Percentiles rank a stretch among this genome's conserved stretches.
These are phyloP conservation scores for Candida andamanensis DNA, from an alignment of 805 yeast genomes.

Conservation along the genomic window DNA sequence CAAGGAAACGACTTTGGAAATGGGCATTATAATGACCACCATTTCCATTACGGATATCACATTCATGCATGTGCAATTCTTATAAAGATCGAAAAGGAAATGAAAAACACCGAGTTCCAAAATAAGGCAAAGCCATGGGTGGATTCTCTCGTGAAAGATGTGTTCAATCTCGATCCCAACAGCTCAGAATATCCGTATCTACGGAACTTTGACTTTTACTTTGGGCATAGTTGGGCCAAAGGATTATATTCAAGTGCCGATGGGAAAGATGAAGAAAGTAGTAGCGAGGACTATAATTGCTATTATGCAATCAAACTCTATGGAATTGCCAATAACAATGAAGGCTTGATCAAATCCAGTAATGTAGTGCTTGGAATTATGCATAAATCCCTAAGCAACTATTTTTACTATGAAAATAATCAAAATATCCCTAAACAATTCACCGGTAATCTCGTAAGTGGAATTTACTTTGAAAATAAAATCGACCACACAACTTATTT, in stretches of 20 bases:
- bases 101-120: conserved; percentile 48
- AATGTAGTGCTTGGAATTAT: conserved; percentile 55
- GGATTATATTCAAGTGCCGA: conserved; percentile 60
- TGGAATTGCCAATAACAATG: conserved; percentile 55
- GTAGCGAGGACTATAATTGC: conserved; percentile 68
- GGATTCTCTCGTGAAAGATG: conserved; percentile 59
- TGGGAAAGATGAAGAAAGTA: conserved; percentile 68
- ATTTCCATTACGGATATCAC: conserved; percentile 60
- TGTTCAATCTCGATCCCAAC: conserved; percentile 52
- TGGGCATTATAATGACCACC: conserved; percentile 69
- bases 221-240: conserved; percentile 73
- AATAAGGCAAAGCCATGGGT: conserved; percentile 48
- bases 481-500: conserved; percentile 70
- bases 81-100: conserved; percentile 17
- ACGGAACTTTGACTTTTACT: conserved; percentile 65
- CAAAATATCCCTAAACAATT: conserved; percentile 46
- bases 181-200: conserved; percentile 59
- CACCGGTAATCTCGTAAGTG: conserved; percentile 56
- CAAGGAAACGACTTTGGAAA: conserved; percentile 66
- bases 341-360: conserved; percentile 48
- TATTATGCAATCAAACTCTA: conserved; percentile 66
- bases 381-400: conserved; percentile 49
- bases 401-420: conserved; percentile 46
- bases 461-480: conserved; percentile 68
- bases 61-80: conserved; percentile 22